phyloP scores from a whole-genome alignment of 2,329 filamentous ascomycete genomes.

The Calonectria fujianensis region DNA sequence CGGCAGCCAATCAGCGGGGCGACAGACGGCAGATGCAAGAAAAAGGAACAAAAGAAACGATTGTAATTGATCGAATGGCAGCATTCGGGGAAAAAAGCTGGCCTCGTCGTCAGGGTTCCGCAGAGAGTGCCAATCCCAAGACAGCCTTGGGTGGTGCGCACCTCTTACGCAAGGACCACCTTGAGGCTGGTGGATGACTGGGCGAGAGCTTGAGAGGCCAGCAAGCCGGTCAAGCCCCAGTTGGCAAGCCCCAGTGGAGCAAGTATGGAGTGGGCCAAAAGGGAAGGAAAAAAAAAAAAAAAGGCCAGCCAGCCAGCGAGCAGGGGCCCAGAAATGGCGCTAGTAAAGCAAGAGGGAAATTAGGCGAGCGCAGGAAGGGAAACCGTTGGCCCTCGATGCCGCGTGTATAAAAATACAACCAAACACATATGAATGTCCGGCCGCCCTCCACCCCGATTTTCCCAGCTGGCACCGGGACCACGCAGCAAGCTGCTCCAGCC shows the following conservation, averaged over 20 bases:
- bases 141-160: conserved; percentile 34
- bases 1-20: conserved; percentile 15
- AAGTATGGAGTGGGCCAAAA: conserved; percentile 44
- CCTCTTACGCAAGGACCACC: conserved; percentile 45
- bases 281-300: conserved; percentile 44
- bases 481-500: conserved; percentile 43
- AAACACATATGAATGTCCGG: conserved; percentile 66
- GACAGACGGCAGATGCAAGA: conserved; percentile 19
- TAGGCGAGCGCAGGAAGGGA: conserved; percentile 60
- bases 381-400: conserved; percentile 60
- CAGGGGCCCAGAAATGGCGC: conserved; percentile 55
- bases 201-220: conserved; percentile 32
- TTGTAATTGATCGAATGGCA: conserved; percentile 27
- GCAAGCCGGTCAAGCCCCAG: conserved; percentile 39
- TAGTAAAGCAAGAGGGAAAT: conserved; percentile 61
- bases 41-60: conserved; percentile 27
- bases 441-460: conserved; percentile 66
- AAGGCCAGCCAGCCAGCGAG: conserved; percentile 38
- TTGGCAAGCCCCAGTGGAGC: conserved; percentile 39
- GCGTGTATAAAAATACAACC: conserved; percentile 69
- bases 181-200: conserved; percentile 48
- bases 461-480: conserved; percentile 56
- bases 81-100: conserved; percentile 27
- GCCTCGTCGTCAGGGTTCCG: conserved; percentile 33
- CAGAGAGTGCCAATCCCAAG: conserved; percentile 26